A percentile compares a stretch with the other conserved stretches of the same genome.
Evolutionary conservation across 305 asterid species (phyloP).

Genomic region (Solanum hybrid): DNA sequence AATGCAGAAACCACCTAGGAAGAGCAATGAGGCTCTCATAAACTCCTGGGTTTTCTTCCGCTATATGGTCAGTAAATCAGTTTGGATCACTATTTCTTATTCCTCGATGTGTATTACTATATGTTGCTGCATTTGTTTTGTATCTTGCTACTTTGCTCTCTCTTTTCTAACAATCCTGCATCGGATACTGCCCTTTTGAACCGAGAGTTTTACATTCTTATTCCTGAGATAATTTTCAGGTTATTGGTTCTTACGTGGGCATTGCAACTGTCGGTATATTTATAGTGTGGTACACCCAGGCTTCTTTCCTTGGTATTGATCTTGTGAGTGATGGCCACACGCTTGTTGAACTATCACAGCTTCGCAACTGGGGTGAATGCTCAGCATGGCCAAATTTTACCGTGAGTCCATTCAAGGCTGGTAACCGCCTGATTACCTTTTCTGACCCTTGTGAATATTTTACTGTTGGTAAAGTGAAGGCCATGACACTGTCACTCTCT

Average conservation of each 20-base stretch:
- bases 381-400: slow-evolving; percentile 65
- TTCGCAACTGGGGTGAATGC: slow-evolving; percentile 91
- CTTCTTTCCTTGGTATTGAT: slow-evolving; percentile 67
- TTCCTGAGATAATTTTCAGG: slow-evolving; percentile 31
- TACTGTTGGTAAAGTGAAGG: slow-evolving; percentile 67
- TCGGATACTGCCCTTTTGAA: background rate
- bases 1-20: slow-evolving; percentile 86
- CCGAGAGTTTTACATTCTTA: background rate
- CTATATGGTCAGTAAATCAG: slow-evolving; percentile 44
- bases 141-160: background rate
- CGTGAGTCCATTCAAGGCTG: slow-evolving; percentile 53
- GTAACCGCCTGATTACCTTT: slow-evolving; percentile 49
- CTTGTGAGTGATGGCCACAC: slow-evolving; percentile 70
- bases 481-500: slow-evolving; percentile 77
- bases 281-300: slow-evolving; percentile 73
- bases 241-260: slow-evolving; percentile 83
- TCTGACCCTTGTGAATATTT: slow-evolving; percentile 78
- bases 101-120: background rate
- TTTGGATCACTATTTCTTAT: background rate
- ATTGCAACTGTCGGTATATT: slow-evolving; percentile 85
- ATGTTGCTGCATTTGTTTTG: background rate
- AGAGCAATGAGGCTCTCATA: slow-evolving; percentile 62
- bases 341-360: slow-evolving; percentile 58
- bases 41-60: slow-evolving; percentile 77
- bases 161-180: background rate